Evolutionary conservation across 2,329 filamentous ascomycete species (phyloP), one percentile per base, ranked within the genome.

Genomic region (Rutstroemia sp.): DNA sequence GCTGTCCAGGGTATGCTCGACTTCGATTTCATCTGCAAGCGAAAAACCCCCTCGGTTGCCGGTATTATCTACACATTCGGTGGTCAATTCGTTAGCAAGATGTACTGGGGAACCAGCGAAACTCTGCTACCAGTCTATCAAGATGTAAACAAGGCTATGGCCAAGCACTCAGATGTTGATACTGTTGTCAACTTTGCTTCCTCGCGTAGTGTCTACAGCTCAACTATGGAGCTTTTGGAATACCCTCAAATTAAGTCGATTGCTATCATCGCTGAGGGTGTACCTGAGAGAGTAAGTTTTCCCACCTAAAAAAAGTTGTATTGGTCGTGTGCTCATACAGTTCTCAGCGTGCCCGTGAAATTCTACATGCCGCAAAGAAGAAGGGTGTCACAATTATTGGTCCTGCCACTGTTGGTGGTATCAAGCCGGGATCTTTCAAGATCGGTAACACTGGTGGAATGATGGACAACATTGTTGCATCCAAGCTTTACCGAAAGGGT

Each of bases 1-100:
- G 88, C 89, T 67, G 88, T 92, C 65, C 88, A 92, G 78, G 88
- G 88, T 73, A 92, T 92, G 87, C 88, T 99, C 73, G 94, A 99
- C 77, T 99, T 99, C 75, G 94, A 99, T 82, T 99, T 97, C 83
- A 99, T 99, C 79, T 99, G 94, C 91, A 97, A 97, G 86, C 89
- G 94, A 70, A 83, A 86, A 73, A 95, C 89, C 59, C 94, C 94
- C 63, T 99, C 94, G 58, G 94, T 99, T 58, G 94, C 94, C 65
- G 94, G 92, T 73, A 97, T 99, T 78, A 97, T 99, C 82, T 99
- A 99, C 82, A 96, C 94, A 68, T 99, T 99, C 72, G 94, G 94
- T 73, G 94, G 94, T 67, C 94, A 99, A 78, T 99, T 99, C 85
- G 94, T 99, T 73, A 96, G 91, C 86, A 99, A 99, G 87, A 97